phyloP scores from a whole-genome alignment of 2,329 filamentous ascomycete genomes.

The Calonectria montana region DNA sequence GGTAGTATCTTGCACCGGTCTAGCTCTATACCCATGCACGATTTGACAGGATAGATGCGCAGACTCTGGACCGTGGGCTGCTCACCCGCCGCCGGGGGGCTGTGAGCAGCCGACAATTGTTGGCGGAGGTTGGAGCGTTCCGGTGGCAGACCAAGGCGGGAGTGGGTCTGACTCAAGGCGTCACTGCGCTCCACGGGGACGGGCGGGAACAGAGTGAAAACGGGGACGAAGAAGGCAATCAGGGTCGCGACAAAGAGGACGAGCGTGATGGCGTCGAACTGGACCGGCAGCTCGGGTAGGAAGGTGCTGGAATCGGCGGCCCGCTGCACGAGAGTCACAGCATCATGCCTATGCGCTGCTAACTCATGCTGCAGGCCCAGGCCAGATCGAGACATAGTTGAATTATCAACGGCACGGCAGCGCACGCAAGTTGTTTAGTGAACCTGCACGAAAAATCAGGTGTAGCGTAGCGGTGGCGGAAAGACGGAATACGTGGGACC shows the following conservation, averaged over 20 bases:
- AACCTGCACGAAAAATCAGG: background rate
- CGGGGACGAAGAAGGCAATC: slow-evolving; percentile 63
- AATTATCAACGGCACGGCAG: slow-evolving; percentile 6
- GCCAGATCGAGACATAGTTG: slow-evolving; percentile 30
- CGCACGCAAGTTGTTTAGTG: background rate
- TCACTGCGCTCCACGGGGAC: slow-evolving; percentile 64
- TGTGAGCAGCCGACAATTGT: slow-evolving; percentile 38
- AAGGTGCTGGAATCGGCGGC: slow-evolving; percentile 34
- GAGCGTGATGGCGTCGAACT: slow-evolving; percentile 47
- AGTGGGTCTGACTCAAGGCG: slow-evolving; percentile 66
- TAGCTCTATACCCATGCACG: slow-evolving; percentile 82
- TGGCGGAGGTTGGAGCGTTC: slow-evolving; percentile 51
- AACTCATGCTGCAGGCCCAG: slow-evolving; percentile 32
- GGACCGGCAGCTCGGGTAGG: slow-evolving; percentile 34
- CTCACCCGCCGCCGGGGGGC: slow-evolving; percentile 35
- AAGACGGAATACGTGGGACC: slow-evolving; percentile 3
- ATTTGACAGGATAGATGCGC: slow-evolving; percentile 86
- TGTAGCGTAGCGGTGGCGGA: background rate
- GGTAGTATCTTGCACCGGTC: slow-evolving; percentile 71
- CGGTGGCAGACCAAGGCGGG: slow-evolving; percentile 56
- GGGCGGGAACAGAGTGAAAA: slow-evolving; percentile 67
- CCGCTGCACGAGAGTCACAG: slow-evolving; percentile 27
- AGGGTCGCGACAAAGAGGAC: slow-evolving; percentile 58
- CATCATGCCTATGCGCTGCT: slow-evolving; percentile 23
- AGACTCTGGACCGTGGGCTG: slow-evolving; percentile 66